Conservation (phyloP, 2,329 filamentous ascomycete species). For the Calonectria pteridis region DNA sequence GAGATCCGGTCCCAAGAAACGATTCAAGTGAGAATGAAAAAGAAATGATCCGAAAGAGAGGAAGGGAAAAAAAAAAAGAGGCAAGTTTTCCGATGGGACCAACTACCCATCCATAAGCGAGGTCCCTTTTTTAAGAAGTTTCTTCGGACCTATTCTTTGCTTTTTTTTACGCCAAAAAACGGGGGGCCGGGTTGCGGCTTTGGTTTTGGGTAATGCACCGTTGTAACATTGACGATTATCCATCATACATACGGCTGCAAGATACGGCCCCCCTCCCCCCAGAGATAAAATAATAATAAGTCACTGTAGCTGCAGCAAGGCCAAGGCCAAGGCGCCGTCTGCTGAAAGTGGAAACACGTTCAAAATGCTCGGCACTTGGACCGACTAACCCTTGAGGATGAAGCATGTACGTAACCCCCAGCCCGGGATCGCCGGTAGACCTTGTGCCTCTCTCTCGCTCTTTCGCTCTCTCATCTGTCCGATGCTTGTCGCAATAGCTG, state of each 20-base stretch:
- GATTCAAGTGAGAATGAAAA: not conserved
- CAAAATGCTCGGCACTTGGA: not conserved
- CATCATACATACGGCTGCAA: not conserved
- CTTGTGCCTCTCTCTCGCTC: not conserved
- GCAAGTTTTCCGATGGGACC: not conserved
- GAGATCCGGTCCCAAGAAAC: slow-evolving; percentile 8
- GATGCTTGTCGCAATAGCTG: not conserved
- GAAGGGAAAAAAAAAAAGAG: not conserved
- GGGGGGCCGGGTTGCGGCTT: not conserved
- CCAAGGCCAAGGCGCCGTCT: not conserved
- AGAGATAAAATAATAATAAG: not conserved
- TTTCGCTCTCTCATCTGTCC: not conserved
- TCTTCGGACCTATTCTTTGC: slow-evolving; percentile 7
- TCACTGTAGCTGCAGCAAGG: slow-evolving; percentile 5
- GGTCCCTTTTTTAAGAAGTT: not conserved
- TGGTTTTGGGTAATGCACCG: slow-evolving; percentile 13
- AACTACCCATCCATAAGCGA: not conserved
- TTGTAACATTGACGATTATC: slow-evolving; percentile 3
- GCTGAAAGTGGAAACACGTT: not conserved
- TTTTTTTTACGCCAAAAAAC: not conserved
- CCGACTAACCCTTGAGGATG: slow-evolving; percentile 4
- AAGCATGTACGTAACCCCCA: not conserved
- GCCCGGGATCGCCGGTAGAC: slow-evolving; percentile 16
- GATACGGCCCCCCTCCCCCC: not conserved
- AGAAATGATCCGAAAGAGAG: not conserved